phyloP scores from a whole-genome alignment of 2,329 filamentous ascomycete species.

The Cladosporium austrohemisphaericum region DNA sequence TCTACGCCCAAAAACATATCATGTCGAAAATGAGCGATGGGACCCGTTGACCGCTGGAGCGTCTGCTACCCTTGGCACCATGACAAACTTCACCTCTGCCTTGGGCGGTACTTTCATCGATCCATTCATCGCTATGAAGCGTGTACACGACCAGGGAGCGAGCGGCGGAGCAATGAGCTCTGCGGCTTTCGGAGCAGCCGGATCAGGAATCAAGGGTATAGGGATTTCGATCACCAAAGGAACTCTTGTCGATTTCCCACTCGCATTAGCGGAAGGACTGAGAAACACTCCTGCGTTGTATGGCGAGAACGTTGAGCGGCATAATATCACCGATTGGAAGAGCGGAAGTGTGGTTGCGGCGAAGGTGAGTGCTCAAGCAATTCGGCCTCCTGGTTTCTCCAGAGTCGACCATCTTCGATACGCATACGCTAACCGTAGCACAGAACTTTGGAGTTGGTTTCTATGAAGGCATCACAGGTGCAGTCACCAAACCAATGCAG shows the following conservation, averaged over 20 bases:
- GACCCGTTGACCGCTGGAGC: constrained; percentile 4
- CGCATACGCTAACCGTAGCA: background rate
- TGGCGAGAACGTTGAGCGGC: background rate
- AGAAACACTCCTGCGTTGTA: constrained; percentile 1
- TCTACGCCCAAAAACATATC: background rate
- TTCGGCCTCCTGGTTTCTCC: background rate
- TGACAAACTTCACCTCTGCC: constrained; percentile 4
- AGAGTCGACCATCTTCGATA: background rate
- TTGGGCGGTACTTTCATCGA: constrained; percentile 6
- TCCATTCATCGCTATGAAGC: constrained; percentile 5
- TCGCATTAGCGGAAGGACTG: constrained; percentile 1
- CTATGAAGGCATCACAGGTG: background rate
- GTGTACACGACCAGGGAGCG: background rate
- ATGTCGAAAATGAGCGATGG: background rate
- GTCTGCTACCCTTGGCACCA: constrained; percentile 5
- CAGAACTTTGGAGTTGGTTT: constrained; percentile 1
- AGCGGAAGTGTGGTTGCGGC: background rate
- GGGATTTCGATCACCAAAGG: background rate
- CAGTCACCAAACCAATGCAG: background rate
- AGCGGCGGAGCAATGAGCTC: background rate
- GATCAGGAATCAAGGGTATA: background rate
- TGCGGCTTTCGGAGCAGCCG: background rate
- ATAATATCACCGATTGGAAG: constrained; percentile 7
- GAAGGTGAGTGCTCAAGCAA: background rate
- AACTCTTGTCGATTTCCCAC: background rate